Evolutionary conservation across 2,329 filamentous ascomycete species (phyloP).

Genomic region (Colletotrichum cereale): DNA sequence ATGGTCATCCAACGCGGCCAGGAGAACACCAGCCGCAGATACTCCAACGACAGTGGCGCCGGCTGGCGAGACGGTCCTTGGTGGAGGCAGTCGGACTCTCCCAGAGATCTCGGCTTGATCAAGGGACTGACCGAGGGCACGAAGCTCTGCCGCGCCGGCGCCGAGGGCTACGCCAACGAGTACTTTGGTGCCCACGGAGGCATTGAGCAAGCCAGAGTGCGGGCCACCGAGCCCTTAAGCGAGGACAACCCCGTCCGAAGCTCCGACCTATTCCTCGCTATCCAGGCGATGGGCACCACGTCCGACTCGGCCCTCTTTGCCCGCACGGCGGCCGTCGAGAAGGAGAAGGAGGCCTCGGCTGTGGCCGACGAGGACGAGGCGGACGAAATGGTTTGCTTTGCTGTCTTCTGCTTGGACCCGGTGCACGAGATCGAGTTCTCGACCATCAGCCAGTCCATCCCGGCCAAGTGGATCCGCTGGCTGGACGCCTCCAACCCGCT

Average conservation of each 20-base stretch:
- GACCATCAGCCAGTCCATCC: slow-evolving; percentile 84
- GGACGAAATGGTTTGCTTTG: slow-evolving; percentile 78
- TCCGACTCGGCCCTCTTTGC: slow-evolving; percentile 77
- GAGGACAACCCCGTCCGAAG: slow-evolving; percentile 91
- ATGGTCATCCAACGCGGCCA: slow-evolving; percentile 94
- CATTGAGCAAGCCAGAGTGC: slow-evolving; percentile 81
- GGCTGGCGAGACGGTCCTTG: slow-evolving; percentile 96
- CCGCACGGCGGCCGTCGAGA: slow-evolving; percentile 63
- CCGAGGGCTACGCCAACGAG: slow-evolving; percentile 87
- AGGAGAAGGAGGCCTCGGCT: slow-evolving; percentile 66
- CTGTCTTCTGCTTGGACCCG: slow-evolving; percentile 86
- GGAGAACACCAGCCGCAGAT: slow-evolving; percentile 79
- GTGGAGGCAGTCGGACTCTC: slow-evolving; percentile 82
- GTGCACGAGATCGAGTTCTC: slow-evolving; percentile 91
- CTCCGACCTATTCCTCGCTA: slow-evolving; percentile 94
- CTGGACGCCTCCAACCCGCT: slow-evolving; percentile 79
- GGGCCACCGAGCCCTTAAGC: slow-evolving; percentile 82
- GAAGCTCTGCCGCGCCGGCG: slow-evolving; percentile 89
- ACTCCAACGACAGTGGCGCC: slow-evolving; percentile 68
- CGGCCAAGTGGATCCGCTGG: slow-evolving; percentile 90
- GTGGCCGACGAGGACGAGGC: slow-evolving; percentile 64
- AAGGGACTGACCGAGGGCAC: slow-evolving; percentile 87
- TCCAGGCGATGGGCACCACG: slow-evolving; percentile 84
- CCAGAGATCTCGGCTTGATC: slow-evolving; percentile 83
- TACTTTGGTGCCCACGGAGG: slow-evolving; percentile 86